phyloP scores from a whole-genome alignment of 345 rosid species.

The Brassica incana region DNA sequence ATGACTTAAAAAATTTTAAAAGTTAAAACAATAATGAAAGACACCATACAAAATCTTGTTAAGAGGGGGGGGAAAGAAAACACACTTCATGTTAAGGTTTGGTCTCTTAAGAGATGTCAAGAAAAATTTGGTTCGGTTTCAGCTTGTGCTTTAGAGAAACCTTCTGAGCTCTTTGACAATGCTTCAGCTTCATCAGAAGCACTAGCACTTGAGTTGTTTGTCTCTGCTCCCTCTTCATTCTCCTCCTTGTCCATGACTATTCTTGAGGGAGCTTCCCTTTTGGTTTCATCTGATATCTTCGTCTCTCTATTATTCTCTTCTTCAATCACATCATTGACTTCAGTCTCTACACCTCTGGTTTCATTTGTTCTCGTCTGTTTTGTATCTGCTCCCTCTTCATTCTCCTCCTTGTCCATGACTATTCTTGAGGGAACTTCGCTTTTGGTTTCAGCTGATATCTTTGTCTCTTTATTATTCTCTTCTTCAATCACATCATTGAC shows the following conservation, averaged over 20 bases:
- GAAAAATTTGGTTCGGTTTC: constrained; percentile 32
- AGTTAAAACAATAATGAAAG: neutral
- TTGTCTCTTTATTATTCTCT: constrained; percentile 14
- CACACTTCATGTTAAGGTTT: constrained; percentile 5
- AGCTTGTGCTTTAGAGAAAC: constrained; percentile 23
- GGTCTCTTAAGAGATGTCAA: constrained; percentile 21
- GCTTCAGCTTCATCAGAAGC: constrained; percentile 34
- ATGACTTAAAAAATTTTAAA: neutral
- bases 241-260: constrained; percentile 14
- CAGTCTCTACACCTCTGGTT: constrained; percentile 20
- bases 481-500: constrained; percentile 11
- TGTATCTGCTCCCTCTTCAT: neutral
- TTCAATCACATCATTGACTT: constrained; percentile 8
- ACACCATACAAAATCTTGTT: constrained; percentile 1
- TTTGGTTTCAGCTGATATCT: constrained; percentile 26
- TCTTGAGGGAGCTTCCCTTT: constrained; percentile 25
- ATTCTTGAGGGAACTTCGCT: constrained; percentile 22
- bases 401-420: neutral
- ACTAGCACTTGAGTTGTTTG: neutral
- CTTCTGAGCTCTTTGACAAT: constrained; percentile 29
- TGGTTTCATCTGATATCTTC: constrained; percentile 21
- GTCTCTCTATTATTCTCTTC: constrained; percentile 18
- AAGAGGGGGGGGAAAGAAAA: neutral
- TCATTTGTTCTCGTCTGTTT: constrained; percentile 16
- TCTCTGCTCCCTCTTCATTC: constrained; percentile 10